Base-by-base conservation (phyloP, 1,284 basidiomycete species). In the Naganishia albida region DNA sequence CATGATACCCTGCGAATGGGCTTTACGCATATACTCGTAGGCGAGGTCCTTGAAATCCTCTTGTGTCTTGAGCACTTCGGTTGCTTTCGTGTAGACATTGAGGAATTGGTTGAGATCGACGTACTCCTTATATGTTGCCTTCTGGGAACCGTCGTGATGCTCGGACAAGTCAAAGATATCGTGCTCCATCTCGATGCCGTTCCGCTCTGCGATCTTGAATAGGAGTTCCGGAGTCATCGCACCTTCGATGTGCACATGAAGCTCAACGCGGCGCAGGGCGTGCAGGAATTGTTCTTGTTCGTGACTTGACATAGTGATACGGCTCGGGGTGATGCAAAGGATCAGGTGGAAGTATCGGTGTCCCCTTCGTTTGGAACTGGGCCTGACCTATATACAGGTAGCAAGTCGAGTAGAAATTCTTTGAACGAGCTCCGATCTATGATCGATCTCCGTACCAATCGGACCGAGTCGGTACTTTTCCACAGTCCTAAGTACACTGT, bases 181-280 rank as follows among this genome's bases (percentile, higher is more conserved):
- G 13, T 52, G 55, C 12, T 59, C 53, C n/a, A 73, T 64, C 3
- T 39, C 44, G 30, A 70, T 66, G 4, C 53, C 38, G 66, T 73
- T 70, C 52, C 67, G 62, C 26, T 64, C 55, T 18, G 70, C 69
- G 42, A 73, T 68, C 40, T 43, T 28, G 65, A 73, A 73, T 3
- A 72, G 46, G 26, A 73, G 56, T 3, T 51, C 50, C 0, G 72
- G 72, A 50, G 69, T 68, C 38, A 73, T 68, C 0, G 70, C 53
- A n/a, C 70, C 70, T 52, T 71, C 70, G 57, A 73, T 72, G 55
- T 73, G 72, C 16, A 73, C 55, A 50, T 73, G 72, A 52, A 72
- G 71, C 53, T 73, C 72, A 66, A 60, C 57, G 6, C 38, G 44
- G 34, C 46, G 46, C 12, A 60, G 38, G 43, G 57, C 57, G 30